Evolutionary conservation across 495 filamentous ascomycete species (phyloP).

Genomic region (Elaphomyces granulatus): DNA sequence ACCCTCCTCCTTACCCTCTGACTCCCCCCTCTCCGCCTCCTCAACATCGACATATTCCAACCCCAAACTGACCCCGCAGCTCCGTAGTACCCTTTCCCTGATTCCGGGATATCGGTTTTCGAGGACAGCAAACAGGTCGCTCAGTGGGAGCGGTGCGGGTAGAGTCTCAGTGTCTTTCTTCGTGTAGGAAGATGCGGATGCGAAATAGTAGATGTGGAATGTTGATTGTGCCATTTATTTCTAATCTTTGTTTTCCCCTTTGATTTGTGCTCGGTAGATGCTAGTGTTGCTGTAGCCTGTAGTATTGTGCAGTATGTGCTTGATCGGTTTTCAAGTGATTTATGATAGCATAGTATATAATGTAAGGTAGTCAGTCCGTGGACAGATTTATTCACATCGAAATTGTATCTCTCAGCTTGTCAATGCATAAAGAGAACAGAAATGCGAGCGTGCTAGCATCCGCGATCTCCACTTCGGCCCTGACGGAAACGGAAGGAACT

Average conservation of each 20-base stretch:
- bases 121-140: conserved; percentile 51
- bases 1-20: conserved; percentile 17
- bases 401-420: too few species aligned
- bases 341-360: too few species aligned
- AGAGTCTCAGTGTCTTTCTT: conserved; percentile 54
- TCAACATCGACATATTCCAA: conserved; percentile 72
- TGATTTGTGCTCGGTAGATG: conserved; percentile 1
- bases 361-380: too few species aligned
- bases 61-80: conserved; percentile 75
- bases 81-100: conserved; percentile 50
- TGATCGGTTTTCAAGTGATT: too few species aligned
- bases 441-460: too few species aligned
- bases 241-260: conserved; percentile 1
- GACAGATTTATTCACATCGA: too few species aligned
- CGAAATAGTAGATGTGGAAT: conserved; percentile 83
- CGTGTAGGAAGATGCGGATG: conserved; percentile 60
- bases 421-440: too few species aligned
- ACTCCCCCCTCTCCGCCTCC: conserved; percentile 13
- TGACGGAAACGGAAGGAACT: too few species aligned
- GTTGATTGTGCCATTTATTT: conserved; percentile 3
- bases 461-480: too few species aligned
- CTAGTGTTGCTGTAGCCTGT: too few species aligned
- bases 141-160: conserved; percentile 54
- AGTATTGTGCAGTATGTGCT: too few species aligned
- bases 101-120: conserved; percentile 77